Percentiles rank a stretch among this genome's conserved stretches.
Conservation (phyloP, 495 filamentous ascomycete genomes). For the Chaetomium cochliodes region DNA sequence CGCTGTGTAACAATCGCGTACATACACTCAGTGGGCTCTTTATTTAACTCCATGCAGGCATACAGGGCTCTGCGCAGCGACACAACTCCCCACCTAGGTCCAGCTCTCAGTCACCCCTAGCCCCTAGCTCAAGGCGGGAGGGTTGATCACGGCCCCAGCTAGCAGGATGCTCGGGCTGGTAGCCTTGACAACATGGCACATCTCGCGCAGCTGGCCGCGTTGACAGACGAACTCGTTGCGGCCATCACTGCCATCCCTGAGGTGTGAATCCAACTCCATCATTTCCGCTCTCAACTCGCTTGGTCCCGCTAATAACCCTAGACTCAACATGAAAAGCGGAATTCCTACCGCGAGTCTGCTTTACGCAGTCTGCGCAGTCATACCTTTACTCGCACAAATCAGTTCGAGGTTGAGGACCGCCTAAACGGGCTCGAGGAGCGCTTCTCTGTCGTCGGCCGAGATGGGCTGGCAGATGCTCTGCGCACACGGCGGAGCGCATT, state of each 20-base stretch:
- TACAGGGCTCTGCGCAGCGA: no score
- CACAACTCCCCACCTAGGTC: no score
- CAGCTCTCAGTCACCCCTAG: no score
- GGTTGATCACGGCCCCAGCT: background rate
- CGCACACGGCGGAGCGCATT: constrained; percentile 61
- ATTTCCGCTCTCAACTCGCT: background rate
- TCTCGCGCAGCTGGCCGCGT: constrained; percentile 32
- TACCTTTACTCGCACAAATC: constrained; percentile 72
- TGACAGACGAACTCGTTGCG: constrained; percentile 50
- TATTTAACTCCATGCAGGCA: no score
- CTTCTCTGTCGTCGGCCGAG: constrained; percentile 73
- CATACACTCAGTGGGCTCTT: no score
- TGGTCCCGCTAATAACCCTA: constrained; percentile 22
- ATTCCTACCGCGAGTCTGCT: constrained; percentile 49
- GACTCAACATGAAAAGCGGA: constrained; percentile 49
- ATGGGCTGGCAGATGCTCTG: constrained; percentile 78
- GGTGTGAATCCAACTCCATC: constrained; percentile 16
- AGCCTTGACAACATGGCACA: constrained; percentile 46
- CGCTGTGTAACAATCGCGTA: background rate
- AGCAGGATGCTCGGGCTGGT: constrained; percentile 22
- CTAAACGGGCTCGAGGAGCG: constrained; percentile 85
- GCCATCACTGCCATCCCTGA: constrained; percentile 38
- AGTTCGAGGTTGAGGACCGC: constrained; percentile 74
- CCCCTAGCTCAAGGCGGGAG: background rate
- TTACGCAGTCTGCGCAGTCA: constrained; percentile 57